Conservation (phyloP, 179 eudicot species). For the Pouteria campechiana region DNA sequence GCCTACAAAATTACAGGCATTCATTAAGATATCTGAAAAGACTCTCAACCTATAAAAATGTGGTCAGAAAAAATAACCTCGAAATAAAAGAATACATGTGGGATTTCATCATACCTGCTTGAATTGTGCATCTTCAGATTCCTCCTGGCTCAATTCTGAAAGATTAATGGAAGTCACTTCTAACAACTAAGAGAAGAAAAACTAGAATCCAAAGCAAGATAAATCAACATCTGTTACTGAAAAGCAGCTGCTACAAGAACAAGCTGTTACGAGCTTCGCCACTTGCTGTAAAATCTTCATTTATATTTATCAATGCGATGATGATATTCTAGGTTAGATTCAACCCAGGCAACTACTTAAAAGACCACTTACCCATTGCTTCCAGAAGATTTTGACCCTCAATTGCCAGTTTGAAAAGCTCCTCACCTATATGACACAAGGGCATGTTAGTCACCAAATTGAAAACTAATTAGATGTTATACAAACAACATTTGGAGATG, state of each 20-base stretch:
- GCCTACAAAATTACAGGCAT: neutral
- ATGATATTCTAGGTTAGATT: too few species aligned
- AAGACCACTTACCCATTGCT: conserved; percentile 60
- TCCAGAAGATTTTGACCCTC: conserved; percentile 48
- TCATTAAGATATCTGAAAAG: neutral
- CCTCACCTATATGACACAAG: conserved; percentile 21
- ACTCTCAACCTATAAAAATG: neutral
- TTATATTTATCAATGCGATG: too few species aligned
- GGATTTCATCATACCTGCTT: conserved; percentile 44
- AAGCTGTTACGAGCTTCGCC: too few species aligned
- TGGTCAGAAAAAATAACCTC: neutral
- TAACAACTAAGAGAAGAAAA: too few species aligned
- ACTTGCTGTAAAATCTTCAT: too few species aligned
- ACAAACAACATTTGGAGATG: too few species aligned
- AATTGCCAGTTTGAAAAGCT: conserved; percentile 53
- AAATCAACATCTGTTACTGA: too few species aligned
- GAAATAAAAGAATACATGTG: neutral
- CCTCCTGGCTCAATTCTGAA: conserved; percentile 76
- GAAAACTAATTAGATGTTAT: too few species aligned
- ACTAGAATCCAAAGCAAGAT: too few species aligned
- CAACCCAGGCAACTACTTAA: too few species aligned
- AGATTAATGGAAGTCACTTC: conserved; percentile 9
- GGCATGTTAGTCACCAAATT: conserved; percentile 3
- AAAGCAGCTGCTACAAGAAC: too few species aligned
- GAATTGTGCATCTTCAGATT: conserved; percentile 71